These are phyloP conservation scores for Gaertneriomyces sp. DNA, from an alignment of 192 early-diverging fungal species.

Conservation along the genomic window DNA sequence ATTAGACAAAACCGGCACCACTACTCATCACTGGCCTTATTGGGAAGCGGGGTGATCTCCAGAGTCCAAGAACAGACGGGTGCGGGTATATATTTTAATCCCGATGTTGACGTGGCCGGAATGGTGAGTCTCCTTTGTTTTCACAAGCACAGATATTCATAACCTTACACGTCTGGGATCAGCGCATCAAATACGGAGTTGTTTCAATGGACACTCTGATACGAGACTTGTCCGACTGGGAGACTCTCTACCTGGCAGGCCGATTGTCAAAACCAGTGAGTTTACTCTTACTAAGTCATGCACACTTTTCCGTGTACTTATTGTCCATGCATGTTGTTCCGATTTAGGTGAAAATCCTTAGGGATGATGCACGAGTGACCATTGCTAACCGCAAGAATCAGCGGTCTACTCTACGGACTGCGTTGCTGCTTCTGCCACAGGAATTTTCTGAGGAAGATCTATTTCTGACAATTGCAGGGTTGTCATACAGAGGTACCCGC, in stretches of 20 bases:
- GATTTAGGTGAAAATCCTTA: conserved; percentile 65
- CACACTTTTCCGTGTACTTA: neutral
- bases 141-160: conserved; percentile 2
- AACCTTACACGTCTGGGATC: neutral
- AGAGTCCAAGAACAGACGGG: conserved; percentile 79
- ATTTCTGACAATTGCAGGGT: conserved; percentile 72
- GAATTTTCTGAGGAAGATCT: conserved; percentile 79
- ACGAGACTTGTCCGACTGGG: conserved; percentile 90
- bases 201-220: conserved; percentile 84
- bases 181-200: conserved; percentile 94
- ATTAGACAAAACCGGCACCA: conserved; percentile 86
- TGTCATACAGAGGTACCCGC: conserved; percentile 64
- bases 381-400: conserved; percentile 83
- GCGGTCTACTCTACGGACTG: conserved; percentile 74
- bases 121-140: conserved; percentile 50
- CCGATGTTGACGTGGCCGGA: conserved; percentile 83
- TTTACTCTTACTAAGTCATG: neutral
- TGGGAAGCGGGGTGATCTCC: conserved; percentile 72
- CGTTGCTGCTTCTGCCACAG: conserved; percentile 77
- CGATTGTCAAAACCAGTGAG: conserved; percentile 94
- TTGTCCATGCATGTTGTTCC: conserved; percentile 5
- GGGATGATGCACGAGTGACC: conserved; percentile 69
- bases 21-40: conserved; percentile 75
- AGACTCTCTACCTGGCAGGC: conserved; percentile 91
- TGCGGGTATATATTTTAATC: conserved; percentile 94